Evolutionary conservation across 2,329 filamentous ascomycete species (phyloP).

Genomic region (Fusarium guadeloupense): DNA sequence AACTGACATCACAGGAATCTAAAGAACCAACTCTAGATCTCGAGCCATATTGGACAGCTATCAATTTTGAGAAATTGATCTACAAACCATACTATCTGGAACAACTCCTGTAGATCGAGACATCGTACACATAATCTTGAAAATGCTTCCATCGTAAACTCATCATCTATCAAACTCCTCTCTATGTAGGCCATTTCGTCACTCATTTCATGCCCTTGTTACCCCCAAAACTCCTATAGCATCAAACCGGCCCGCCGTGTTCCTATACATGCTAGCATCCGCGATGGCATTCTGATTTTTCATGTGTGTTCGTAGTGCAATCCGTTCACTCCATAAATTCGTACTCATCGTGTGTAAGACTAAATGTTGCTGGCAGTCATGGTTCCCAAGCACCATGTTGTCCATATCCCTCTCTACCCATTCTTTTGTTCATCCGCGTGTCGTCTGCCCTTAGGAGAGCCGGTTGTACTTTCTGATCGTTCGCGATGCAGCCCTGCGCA

Average conservation of each 20-base stretch:
- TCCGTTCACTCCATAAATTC: no score
- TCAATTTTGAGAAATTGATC: neutral
- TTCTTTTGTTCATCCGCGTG: no score
- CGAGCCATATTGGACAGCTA: neutral
- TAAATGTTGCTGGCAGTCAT: no score
- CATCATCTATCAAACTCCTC: neutral
- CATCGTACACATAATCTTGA: neutral
- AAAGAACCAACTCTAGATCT: neutral
- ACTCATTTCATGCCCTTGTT: neutral
- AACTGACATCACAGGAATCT: neutral
- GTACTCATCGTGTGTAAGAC: neutral
- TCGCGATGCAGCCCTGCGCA: constrained; percentile 54
- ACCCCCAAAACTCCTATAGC: neutral
- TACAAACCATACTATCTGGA: neutral
- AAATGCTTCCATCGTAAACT: neutral
- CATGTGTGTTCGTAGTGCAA: neutral
- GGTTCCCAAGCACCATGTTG: neutral
- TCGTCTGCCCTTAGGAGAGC: neutral
- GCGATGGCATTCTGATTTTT: neutral
- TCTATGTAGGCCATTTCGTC: neutral
- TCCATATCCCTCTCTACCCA: neutral
- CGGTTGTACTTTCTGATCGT: constrained; percentile 51
- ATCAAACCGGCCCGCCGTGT: constrained; percentile 1
- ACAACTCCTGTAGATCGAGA: neutral
- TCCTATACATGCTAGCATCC: neutral